phyloP scores from a whole-genome alignment of 192 early-diverging fungal genomes.

The Coemansia sp. region DNA sequence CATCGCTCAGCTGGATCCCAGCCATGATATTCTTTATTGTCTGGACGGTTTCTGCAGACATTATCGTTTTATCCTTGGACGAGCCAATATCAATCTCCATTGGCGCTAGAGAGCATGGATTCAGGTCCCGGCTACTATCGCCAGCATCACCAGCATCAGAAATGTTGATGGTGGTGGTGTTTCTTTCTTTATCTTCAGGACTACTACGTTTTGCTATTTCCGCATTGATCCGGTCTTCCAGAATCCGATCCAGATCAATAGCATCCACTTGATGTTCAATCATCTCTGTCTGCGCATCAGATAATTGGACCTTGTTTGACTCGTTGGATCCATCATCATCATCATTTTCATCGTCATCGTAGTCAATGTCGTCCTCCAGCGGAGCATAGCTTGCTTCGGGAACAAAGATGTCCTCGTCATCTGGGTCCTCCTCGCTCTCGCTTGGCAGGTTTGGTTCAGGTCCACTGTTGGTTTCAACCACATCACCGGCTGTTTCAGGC shows the following conservation, averaged over 20 bases:
- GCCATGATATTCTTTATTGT: constrained; percentile 49
- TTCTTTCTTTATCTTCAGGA: background rate
- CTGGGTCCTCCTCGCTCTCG: background rate
- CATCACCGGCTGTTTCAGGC: background rate
- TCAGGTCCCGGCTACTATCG: background rate
- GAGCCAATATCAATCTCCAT: constrained; percentile 18
- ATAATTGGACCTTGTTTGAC: background rate
- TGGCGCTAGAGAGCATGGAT: background rate
- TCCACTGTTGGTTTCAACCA: no score
- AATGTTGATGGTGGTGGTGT: background rate
- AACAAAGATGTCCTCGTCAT: constrained; percentile 32
- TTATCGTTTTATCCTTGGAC: constrained; percentile 4
- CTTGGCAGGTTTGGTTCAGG: background rate
- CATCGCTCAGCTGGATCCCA: constrained; percentile 34
- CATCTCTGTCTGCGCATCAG: background rate
- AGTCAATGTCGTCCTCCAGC: constrained; percentile 13
- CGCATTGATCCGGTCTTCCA: constrained; percentile 22
- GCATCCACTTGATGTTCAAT: background rate
- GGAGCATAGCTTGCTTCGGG: constrained; percentile 26
- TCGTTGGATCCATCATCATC: background rate
- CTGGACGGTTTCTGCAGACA: constrained; percentile 36
- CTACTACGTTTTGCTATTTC: constrained; percentile 11
- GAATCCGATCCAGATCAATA: constrained; percentile 16
- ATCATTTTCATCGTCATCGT: no score
- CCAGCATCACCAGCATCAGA: background rate